Evolutionary conservation across 257 asterid species (phyloP), one percentile per base, ranked within the genome.

Genomic region (Thymus quinquecostatus): DNA sequence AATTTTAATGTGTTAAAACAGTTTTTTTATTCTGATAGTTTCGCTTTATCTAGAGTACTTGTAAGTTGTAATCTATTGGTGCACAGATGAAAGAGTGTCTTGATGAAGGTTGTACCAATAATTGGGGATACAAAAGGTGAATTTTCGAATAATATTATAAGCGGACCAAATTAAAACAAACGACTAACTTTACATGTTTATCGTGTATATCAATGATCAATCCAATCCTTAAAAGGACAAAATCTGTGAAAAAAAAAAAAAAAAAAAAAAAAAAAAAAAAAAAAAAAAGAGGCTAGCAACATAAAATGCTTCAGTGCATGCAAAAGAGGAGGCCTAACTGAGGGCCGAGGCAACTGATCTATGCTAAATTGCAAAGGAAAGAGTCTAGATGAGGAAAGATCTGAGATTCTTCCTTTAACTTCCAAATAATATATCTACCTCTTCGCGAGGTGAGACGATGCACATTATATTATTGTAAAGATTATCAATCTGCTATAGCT

Each of bases 131-230:
- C 21, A 34, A 3, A 34, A 34, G 4, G 38, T 34, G 38, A 34
- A 34, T 34, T 34, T 34, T 34, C 38, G 38, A 3, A 5, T 7
- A 38, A 4, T 5, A 38, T 5, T 38, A 5, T 1, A 38, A 38
- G 41, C 3, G 6, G 41, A 4, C 41, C 4, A 3, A 38, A 38
- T 38, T 13, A 34, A 12, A 11, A 1, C 32, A 47, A 45, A 56
- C 28, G 8, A 48, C 29, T 13, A 50, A 55, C 64, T 63, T 47
- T 48, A 73, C 73, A 68, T 36, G 49, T 73, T 67, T 53, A 51
- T 48, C 57, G 66, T 34, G 53, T n/a, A 66, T 59, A 72, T 62
- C 21, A 60, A 50, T 38, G 41, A 38, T 38, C 41, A 38, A 38
- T 21, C 44, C 3, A 38, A 38, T 33, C 38, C 66, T 41, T 44